Conservation (phyloP, 352 stramenopile species). For the Globisporangium takayamanum region DNA sequence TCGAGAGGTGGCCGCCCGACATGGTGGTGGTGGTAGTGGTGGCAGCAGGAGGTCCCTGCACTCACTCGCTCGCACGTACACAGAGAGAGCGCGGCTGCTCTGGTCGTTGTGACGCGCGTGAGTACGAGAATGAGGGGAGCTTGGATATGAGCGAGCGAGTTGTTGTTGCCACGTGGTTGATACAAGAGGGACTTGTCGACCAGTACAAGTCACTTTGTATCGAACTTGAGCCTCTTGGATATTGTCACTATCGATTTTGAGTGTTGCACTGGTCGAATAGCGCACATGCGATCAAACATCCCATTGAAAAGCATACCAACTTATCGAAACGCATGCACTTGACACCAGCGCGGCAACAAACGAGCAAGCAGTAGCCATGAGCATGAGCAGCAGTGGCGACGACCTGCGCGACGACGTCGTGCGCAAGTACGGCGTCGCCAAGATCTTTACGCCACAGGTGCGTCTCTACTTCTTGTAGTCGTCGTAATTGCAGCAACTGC, state of each 20-base stretch:
- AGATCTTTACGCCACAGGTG: slow-evolving; percentile 63
- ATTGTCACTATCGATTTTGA: not conserved
- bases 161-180: not conserved
- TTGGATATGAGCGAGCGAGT: not conserved
- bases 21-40: slow-evolving; percentile 22
- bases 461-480: not conserved
- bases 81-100: not conserved
- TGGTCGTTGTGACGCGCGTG: not conserved
- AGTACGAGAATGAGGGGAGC: not conserved
- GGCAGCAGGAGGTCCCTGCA: not conserved
- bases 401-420: slow-evolving; percentile 55
- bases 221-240: not conserved
- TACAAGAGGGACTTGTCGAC: not conserved
- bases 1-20: slow-evolving; percentile 88
- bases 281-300: not conserved
- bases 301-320: not conserved
- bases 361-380: slow-evolving; percentile 1
- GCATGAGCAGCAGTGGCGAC: slow-evolving; percentile 21
- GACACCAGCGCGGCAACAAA: too few relatives aligned
- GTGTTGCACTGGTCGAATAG: not conserved
- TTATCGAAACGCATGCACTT: too few relatives aligned
- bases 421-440: slow-evolving; percentile 56
- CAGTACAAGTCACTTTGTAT: not conserved
- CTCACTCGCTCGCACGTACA: not conserved
- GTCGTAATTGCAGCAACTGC: not conserved